phyloP scores from a whole-genome alignment of 2,329 filamentous ascomycete species.

The Alternaria triticina region DNA sequence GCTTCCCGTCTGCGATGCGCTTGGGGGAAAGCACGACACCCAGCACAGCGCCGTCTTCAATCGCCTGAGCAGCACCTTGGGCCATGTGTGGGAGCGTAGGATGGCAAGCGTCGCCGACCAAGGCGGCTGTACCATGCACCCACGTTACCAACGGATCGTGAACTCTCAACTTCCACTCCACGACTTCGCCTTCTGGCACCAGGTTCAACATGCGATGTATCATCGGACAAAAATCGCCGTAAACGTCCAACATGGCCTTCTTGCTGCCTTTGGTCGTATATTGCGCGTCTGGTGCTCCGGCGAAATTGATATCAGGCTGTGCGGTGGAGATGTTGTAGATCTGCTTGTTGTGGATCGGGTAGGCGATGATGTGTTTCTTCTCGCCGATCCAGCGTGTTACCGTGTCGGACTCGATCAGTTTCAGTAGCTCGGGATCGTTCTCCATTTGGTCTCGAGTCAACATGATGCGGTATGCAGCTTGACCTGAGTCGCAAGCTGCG shows the following conservation, averaged over 20 bases:
- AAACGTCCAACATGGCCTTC: constrained; percentile 65
- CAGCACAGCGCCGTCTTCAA: constrained; percentile 67
- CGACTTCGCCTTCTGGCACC: constrained; percentile 69
- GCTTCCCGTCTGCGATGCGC: constrained; percentile 52
- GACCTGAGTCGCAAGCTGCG: constrained; percentile 71
- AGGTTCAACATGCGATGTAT: constrained; percentile 66
- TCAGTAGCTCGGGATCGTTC: constrained; percentile 69
- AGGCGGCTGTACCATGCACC: constrained; percentile 60
- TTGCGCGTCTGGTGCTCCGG: constrained; percentile 62
- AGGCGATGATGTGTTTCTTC: constrained; percentile 77
- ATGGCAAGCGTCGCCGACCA: constrained; percentile 67
- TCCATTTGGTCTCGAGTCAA: constrained; percentile 71
- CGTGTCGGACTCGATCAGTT: constrained; percentile 69
- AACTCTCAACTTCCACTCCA: constrained; percentile 70
- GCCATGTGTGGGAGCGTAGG: constrained; percentile 69
- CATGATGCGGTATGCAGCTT: constrained; percentile 82
- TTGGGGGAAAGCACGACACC: constrained; percentile 58
- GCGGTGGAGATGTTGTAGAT: constrained; percentile 72
- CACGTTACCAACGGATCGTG: constrained; percentile 69
- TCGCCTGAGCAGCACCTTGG: constrained; percentile 69
- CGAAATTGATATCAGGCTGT: constrained; percentile 67
- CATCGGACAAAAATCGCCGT: constrained; percentile 65
- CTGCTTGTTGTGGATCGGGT: constrained; percentile 71
- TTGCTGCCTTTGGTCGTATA: constrained; percentile 70
- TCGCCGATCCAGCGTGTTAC: constrained; percentile 80